phyloP scores from a whole-genome alignment of 768 basidiomycete genomes.

The Boletus barrowsii region DNA sequence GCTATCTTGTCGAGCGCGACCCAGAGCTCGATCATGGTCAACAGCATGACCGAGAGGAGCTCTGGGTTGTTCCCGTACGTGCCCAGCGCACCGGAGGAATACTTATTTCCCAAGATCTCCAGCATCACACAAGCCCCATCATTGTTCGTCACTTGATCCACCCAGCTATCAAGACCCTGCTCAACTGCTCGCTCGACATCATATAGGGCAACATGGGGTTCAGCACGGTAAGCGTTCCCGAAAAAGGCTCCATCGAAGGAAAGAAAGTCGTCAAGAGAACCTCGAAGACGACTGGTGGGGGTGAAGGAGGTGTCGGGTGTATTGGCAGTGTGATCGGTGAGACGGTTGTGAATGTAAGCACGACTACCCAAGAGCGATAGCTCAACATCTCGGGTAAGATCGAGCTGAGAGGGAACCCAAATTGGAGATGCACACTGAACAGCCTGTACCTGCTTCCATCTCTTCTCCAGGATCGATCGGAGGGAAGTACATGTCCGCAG shows the following conservation, averaged over 20 bases:
- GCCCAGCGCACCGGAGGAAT: conserved; percentile 24
- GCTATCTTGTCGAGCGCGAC: conserved; percentile 41
- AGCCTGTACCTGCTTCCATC: conserved; percentile 35
- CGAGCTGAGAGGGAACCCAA: conserved; percentile 32
- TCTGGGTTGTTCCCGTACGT: conserved; percentile 37
- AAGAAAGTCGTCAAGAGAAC: conserved; percentile 17
- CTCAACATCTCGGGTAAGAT: conserved; percentile 29
- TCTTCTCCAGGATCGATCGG: conserved; percentile 21
- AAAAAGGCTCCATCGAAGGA: conserved; percentile 13
- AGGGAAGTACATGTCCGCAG: conserved; percentile 33
- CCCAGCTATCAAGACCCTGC: conserved; percentile 34
- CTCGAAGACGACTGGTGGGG: conserved; percentile 7
- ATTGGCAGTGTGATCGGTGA: background rate
- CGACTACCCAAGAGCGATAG: conserved; percentile 33
- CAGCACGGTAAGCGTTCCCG: conserved; percentile 2
- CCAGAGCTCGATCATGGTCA: conserved; percentile 48
- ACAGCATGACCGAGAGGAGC: conserved; percentile 37
- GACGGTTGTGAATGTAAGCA: conserved; percentile 24
- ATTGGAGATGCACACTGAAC: conserved; percentile 24
- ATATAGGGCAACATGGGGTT: conserved; percentile 24
- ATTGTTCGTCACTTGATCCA: conserved; percentile 15
- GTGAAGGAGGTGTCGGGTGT: background rate
- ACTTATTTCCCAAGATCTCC: conserved; percentile 24
- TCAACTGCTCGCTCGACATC: conserved; percentile 39
- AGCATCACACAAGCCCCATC: conserved; percentile 26